Conservation (phyloP, 2,329 filamentous ascomycete genomes). For the Cyphellophora europaea region DNA sequence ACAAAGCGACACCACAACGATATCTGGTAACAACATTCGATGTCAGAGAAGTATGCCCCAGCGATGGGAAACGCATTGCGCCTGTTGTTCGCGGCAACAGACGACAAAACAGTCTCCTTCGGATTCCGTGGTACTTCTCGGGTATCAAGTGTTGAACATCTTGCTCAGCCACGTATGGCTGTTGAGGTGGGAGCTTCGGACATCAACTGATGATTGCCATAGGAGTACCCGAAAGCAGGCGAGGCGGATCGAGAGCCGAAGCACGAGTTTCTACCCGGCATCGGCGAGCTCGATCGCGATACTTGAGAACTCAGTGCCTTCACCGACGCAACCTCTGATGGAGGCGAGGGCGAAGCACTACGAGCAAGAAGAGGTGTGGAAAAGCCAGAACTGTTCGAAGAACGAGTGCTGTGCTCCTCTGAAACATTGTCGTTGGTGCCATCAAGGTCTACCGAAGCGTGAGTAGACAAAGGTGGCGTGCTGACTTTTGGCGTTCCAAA, state of each 20-base stretch:
- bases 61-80: too few species aligned
- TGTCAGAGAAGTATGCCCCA: too few species aligned
- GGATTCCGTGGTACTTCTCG: too few species aligned
- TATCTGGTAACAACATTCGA: too few species aligned
- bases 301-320: slow-evolving; percentile 24
- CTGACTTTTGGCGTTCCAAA: slow-evolving; percentile 40
- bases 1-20: too few species aligned
- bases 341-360: slow-evolving; percentile 9
- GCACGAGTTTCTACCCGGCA: slow-evolving; percentile 29
- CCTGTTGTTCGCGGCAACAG: too few species aligned
- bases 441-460: too few species aligned
- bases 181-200: slow-evolving; percentile 37
- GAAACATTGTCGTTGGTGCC: slow-evolving; percentile 23
- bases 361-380: slow-evolving; percentile 14
- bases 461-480: too few species aligned
- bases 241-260: slow-evolving; percentile 29
- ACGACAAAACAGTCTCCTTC: too few species aligned
- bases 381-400: slow-evolving; percentile 20
- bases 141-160: too few species aligned
- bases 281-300: slow-evolving; percentile 32
- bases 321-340: slow-evolving; percentile 8
- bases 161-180: slow-evolving; percentile 26
- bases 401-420: slow-evolving; percentile 12
- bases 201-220: slow-evolving; percentile 32
- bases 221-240: slow-evolving; percentile 34